Percentiles rank a stretch among this genome's conserved stretches.
These are phyloP conservation scores for Leccinum disarticulatum DNA, from an alignment of 768 basidiomycete genomes.

Conservation along the genomic window DNA sequence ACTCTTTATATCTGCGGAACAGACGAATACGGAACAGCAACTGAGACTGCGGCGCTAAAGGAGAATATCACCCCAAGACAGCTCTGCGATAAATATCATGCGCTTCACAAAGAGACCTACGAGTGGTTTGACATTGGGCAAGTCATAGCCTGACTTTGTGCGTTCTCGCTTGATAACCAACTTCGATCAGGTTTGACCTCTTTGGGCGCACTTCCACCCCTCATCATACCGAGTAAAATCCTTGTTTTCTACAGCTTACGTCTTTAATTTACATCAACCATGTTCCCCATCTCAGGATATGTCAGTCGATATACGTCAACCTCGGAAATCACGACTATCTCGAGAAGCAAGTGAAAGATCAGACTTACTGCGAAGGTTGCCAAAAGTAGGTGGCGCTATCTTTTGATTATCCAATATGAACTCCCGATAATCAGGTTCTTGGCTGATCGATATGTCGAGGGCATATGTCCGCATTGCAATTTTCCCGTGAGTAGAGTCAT, in stretches of 20 bases:
- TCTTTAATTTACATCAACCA: neutral
- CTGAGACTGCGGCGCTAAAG: conserved; percentile 94
- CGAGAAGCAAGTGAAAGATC: conserved; percentile 82
- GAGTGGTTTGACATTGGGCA: conserved; percentile 97
- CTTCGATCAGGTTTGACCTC: conserved; percentile 73
- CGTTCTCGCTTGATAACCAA: conserved; percentile 2
- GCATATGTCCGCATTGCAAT: conserved; percentile 92
- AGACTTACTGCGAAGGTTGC: conserved; percentile 94
- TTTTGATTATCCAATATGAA: conserved; percentile 8
- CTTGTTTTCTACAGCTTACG: neutral
- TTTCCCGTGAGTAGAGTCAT: conserved; percentile 57
- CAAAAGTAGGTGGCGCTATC: conserved; percentile 53
- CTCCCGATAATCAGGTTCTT: conserved; percentile 60
- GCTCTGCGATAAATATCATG: conserved; percentile 89
- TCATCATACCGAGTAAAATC: conserved; percentile 78
- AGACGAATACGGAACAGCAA: conserved; percentile 99
- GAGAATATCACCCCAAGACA: conserved; percentile 77
- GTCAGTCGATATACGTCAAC: conserved; percentile 86
- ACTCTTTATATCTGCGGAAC: conserved; percentile 97
- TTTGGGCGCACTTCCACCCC: conserved; percentile 95
- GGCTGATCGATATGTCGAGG: conserved; percentile 97
- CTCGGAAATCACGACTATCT: conserved; percentile 76
- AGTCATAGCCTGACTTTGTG: conserved; percentile 14
- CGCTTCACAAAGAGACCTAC: conserved; percentile 88
- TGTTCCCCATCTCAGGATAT: conserved; percentile 55